Conservation (phyloP, 1,139 yeast species). For the Yamadazyma pseudoaaseri region DNA sequence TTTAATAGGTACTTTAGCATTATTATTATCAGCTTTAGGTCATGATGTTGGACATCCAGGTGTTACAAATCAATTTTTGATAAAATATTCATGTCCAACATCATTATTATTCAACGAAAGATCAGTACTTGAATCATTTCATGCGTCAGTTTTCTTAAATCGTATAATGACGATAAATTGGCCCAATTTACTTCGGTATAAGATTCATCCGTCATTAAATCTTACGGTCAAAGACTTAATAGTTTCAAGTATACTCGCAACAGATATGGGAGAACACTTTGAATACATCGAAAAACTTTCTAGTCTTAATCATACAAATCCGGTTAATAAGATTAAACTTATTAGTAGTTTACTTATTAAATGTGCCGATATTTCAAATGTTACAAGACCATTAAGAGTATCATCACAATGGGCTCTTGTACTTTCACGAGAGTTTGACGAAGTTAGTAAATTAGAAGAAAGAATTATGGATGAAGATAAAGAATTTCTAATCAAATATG, state of each 20-base stretch:
- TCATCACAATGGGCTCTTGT: constrained; percentile 86
- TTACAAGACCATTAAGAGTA: constrained; percentile 72
- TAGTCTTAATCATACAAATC: constrained; percentile 9
- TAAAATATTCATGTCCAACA: constrained; percentile 61
- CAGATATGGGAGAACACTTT: constrained; percentile 92
- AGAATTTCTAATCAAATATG: constrained; percentile 25
- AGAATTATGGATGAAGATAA: constrained; percentile 22
- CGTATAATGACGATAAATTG: constrained; percentile 59
- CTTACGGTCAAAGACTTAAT: constrained; percentile 30
- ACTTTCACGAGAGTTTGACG: constrained; percentile 73
- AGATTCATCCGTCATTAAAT: constrained; percentile 18
- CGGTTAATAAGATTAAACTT: constrained; percentile 34
- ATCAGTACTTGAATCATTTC: constrained; percentile 82
- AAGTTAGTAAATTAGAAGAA: constrained; percentile 57
- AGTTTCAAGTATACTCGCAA: constrained; percentile 64
- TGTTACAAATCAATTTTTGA: constrained; percentile 74
- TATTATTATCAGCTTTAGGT: constrained; percentile 83
- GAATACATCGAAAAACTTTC: constrained; percentile 58
- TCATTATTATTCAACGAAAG: constrained; percentile 60
- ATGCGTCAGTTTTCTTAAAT: constrained; percentile 64
- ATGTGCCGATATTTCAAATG: constrained; percentile 94
- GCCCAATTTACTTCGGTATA: constrained; percentile 49
- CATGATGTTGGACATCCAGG: constrained; percentile 98
- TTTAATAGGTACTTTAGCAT: constrained; percentile 52
- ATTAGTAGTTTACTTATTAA: constrained; percentile 72